A percentile compares a stretch with the other conserved stretches of the same genome.
phyloP scores from a whole-genome alignment of 2,329 filamentous ascomycete species.

The Venturia carpophila region DNA sequence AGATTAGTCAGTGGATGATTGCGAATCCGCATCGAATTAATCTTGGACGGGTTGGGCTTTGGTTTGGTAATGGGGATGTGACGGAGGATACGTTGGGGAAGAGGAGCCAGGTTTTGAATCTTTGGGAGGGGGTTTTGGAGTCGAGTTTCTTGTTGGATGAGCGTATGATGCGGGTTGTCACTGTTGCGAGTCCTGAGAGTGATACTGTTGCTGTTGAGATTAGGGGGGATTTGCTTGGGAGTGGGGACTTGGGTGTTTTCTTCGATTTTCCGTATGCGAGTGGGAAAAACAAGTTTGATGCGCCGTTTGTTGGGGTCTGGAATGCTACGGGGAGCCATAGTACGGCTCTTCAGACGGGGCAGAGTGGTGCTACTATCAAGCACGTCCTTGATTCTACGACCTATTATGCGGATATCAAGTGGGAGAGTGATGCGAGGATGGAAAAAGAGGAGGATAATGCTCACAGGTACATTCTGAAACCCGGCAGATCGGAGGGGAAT shows the following conservation, averaged over 20 bases:
- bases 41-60: slow-evolving; percentile 42
- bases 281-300: slow-evolving; percentile 45
- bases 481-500: background rate
- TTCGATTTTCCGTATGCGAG: slow-evolving; percentile 47
- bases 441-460: background rate
- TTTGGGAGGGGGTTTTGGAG: background rate
- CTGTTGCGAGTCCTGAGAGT: background rate
- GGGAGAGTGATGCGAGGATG: background rate
- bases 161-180: background rate
- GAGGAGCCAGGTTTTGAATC: background rate
- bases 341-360: background rate
- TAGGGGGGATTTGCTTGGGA: background rate
- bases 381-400: background rate
- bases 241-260: slow-evolving; percentile 40
- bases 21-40: slow-evolving; percentile 48
- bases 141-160: background rate
- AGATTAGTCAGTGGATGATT: slow-evolving; percentile 47
- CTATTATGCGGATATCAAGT: background rate
- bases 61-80: slow-evolving; percentile 35
- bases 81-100: slow-evolving; percentile 23
- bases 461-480: background rate
- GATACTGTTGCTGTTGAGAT: background rate
- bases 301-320: slow-evolving; percentile 47
- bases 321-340: slow-evolving; percentile 35
- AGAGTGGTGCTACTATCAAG: background rate